Percentiles rank a stretch among this genome's conserved stretches.
phyloP scores from a whole-genome alignment of 73 alveolate genomes.

The Paramecium tetraurelia region DNA sequence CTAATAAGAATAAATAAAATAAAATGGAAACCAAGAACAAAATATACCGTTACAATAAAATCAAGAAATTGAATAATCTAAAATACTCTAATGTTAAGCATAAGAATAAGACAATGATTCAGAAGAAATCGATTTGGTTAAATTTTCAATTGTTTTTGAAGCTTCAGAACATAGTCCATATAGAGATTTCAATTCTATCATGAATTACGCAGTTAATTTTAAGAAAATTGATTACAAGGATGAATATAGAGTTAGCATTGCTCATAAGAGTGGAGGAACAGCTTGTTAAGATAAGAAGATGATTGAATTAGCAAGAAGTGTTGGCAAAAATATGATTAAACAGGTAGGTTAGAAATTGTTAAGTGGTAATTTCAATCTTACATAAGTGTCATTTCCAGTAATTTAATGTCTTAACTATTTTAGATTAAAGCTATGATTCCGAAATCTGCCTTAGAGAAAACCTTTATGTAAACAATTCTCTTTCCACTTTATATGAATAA shows the following conservation, averaged over 20 bases:
- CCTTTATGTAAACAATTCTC: conserved; percentile 55
- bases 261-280: conserved; percentile 76
- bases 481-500: conserved; percentile 61
- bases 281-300: conserved; percentile 61
- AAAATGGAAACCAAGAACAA: neutral
- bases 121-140: conserved; percentile 14
- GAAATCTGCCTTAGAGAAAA: conserved; percentile 53
- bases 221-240: conserved; percentile 53
- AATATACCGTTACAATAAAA: neutral
- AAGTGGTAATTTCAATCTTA: conserved; percentile 74
- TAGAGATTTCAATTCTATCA: neutral
- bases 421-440: conserved; percentile 64
- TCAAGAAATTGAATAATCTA: neutral
- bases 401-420: neutral
- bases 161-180: conserved; percentile 13
- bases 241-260: conserved; percentile 71
- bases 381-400: conserved; percentile 76
- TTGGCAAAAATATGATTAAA: conserved; percentile 71
- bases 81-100: neutral
- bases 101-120: neutral
- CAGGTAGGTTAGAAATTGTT: conserved; percentile 70
- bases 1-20: neutral
- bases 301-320: conserved; percentile 61
- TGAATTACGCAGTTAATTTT: neutral
- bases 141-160: conserved; percentile 29